Evolutionary conservation across 129 eudicot genomes (phyloP), one percentile per base, ranked within the genome.

Genomic region (Arctium lappa): DNA sequence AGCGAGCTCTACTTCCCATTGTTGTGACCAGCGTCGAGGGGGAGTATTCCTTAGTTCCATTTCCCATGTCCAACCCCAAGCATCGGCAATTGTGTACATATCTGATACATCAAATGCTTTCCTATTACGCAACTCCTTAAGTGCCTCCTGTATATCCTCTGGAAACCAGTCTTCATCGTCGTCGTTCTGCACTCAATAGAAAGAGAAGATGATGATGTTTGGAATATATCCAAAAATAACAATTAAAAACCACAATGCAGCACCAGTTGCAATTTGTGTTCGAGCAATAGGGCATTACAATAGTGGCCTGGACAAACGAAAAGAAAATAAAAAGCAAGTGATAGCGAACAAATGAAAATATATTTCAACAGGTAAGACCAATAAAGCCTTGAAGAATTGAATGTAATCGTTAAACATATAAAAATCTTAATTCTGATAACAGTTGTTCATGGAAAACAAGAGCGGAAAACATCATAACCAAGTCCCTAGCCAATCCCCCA

Each of bases 11-110:
- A 95, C 99, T 86, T 95, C 99, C 99, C 99, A 93, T 84, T 95
- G 94, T 82, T 93, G 99, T 27, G 97, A 93, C 99, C 99, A 95
- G 63, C 93, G 90, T 75, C 83, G 84, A 68, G 97, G 99, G 76
- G 89, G 88, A 62, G 84, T 93, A 77, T 93, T 91, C 87, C 93
- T 89, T 60, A 89, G 44, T 30, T 95, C 99, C 88, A 81, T 88
- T 63, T 95, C 99, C 99, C 99, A 95, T 68, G 94, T 93, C 99
- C 99, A 95, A 37, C 99, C 97, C 99, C 99, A 95, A 71, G 90
- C 99, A 85, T 95, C 99, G 39, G 97, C 94, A 81, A 95, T 82
- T 31, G 99, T 95, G 77, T 95, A 95, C 97, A 95, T 95, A 82
- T 95, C 99, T 33, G 88, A 69, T 70, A 88, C 95, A 82, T 95